Percentiles rank a stretch among this genome's conserved stretches.
phyloP scores from a whole-genome alignment of 2,329 filamentous ascomycete species.

The Pestalotiopsis sp. region DNA sequence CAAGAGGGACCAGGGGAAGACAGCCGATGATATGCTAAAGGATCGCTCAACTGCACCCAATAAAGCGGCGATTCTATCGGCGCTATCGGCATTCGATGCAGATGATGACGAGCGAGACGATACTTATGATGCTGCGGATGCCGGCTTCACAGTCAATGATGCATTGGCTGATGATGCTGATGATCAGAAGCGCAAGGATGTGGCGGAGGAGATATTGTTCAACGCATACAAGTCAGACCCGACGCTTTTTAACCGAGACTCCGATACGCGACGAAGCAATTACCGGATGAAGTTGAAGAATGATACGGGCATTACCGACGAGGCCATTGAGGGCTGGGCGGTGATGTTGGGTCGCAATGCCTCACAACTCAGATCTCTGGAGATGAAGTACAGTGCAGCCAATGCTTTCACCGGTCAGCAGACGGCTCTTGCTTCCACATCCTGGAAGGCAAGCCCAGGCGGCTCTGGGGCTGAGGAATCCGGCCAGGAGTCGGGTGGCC shows the following conservation, averaged over 20 bases:
- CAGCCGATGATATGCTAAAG: constrained; percentile 72
- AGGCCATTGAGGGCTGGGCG: constrained; percentile 92
- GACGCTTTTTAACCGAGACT: constrained; percentile 71
- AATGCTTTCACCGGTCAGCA: constrained; percentile 67
- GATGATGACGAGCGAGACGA: constrained; percentile 98
- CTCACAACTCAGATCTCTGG: constrained; percentile 67
- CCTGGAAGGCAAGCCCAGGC: constrained; percentile 61
- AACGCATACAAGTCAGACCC: constrained; percentile 68
- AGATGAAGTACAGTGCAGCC: constrained; percentile 63
- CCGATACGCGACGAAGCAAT: constrained; percentile 67
- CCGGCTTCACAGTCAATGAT: constrained; percentile 83
- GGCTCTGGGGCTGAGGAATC: constrained; percentile 61
- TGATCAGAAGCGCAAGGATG: constrained; percentile 44
- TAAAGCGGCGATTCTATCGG: constrained; percentile 86
- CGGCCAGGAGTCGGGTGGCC: constrained; percentile 43
- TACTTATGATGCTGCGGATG: constrained; percentile 90
- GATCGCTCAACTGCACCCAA: constrained; percentile 67
- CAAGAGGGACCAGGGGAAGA: constrained; percentile 64
- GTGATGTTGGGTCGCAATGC: constrained; percentile 81
- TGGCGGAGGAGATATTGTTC: constrained; percentile 74
- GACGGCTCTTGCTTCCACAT: constrained; percentile 63
- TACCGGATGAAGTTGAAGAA: constrained; percentile 66
- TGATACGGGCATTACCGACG: constrained; percentile 88
- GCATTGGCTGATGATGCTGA: constrained; percentile 59
- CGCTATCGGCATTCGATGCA: constrained; percentile 84